Base-by-base conservation (phyloP, 2,329 filamentous ascomycete genomes). In the Beauveria brongniartii region DNA sequence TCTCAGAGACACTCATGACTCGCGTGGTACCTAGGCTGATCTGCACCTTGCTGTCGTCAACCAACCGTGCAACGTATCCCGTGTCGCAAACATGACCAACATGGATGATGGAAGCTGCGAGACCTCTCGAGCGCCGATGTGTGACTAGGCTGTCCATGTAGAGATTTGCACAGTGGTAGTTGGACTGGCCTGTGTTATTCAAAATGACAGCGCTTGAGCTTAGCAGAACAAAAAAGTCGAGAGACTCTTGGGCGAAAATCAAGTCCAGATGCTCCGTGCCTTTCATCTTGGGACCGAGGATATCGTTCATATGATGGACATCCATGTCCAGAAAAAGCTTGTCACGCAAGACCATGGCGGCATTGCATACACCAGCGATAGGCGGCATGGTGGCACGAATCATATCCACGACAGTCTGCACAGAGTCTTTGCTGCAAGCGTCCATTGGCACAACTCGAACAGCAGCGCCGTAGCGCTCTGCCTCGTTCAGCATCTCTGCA, bases 91-190 rank as follows among this genome's bases (percentile, higher is more conserved):
- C 65, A 12, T 64, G 56, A 1, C 74, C 73, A 4, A 79, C 70
- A 54, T 75, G 65, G 24, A 80, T 67, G 5, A 70, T 67, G 1
- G 74, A 75, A 0, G 65, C 77, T 5, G 73, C 69, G 0, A 76
- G 63, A 0, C 77, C 77, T 5, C 74, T 69, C 1, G 64, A 63
- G 0, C 73, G 64, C 6, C 79, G 68, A 8, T 75, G 67, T 0
- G 63, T 54, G 0, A 70, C 73, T 0, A 82, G 65, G 1, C 64
- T 65, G 5, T 66, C 64, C 71, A 80, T 75, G 66, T 72, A 81
- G 8, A 65, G 62, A 61, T 79, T 79, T 0, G 74, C 77, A 0
- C 76, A 75, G 1, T 70, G 65, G 63, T 82, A 82, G 64, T 77
- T 79, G 6, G 71, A 64, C 65, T 82, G 79, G 1, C 66, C 68